Evolutionary conservation across 2,329 filamentous ascomycete genomes (phyloP).

Genomic region (Hymenotorrendiella dingleyae): DNA sequence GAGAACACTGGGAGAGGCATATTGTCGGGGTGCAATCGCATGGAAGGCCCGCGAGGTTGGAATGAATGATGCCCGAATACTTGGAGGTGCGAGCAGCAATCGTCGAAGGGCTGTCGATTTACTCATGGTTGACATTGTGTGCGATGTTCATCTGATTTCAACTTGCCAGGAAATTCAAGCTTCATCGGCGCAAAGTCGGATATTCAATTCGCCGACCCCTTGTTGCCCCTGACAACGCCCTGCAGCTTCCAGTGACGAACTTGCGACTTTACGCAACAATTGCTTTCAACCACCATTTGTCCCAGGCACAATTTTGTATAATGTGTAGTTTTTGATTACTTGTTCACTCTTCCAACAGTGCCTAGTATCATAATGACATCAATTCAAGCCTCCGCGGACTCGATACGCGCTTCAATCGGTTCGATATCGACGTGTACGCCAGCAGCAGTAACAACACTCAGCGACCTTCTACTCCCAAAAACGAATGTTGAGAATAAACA

Average conservation of each 20-base stretch:
- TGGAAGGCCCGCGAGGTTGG: slow-evolving; percentile 5
- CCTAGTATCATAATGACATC: slow-evolving; percentile 34
- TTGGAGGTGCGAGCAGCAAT: slow-evolving; percentile 20
- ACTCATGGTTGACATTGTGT: slow-evolving; percentile 16
- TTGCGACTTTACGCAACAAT: no score
- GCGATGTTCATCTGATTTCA: background rate
- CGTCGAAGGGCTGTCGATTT: slow-evolving; percentile 18
- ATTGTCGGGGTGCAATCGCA: slow-evolving; percentile 13
- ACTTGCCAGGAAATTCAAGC: no score
- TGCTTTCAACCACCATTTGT: no score
- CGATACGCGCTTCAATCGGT: slow-evolving; percentile 41
- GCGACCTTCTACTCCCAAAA: slow-evolving; percentile 39
- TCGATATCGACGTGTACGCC: slow-evolving; percentile 44
- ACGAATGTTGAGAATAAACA: slow-evolving; percentile 7
- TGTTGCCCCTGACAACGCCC: no score
- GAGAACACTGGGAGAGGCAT: slow-evolving; percentile 32
- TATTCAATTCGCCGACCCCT: no score
- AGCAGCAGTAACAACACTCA: slow-evolving; percentile 39
- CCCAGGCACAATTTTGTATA: slow-evolving; percentile 23
- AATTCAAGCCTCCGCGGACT: slow-evolving; percentile 37
- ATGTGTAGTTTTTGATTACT: slow-evolving; percentile 30
- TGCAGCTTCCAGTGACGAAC: no score
- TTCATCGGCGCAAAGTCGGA: no score
- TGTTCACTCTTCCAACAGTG: slow-evolving; percentile 9
- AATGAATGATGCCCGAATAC: slow-evolving; percentile 20